Evolutionary conservation across 192 early-diverging fungal genomes (phyloP), one percentile per base, ranked within the genome.

Genomic region (Dispira parvispora): DNA sequence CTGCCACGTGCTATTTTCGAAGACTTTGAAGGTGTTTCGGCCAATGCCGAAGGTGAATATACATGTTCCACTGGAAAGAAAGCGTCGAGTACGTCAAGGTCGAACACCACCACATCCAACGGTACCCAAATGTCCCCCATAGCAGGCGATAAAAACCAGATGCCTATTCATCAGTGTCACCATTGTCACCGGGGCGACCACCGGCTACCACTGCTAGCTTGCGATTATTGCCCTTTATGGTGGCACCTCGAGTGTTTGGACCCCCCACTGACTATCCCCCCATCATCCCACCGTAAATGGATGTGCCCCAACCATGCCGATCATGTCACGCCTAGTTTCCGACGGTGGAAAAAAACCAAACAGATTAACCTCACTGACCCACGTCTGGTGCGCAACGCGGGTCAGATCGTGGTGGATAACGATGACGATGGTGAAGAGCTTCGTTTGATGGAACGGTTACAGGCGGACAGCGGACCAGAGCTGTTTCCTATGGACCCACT

Each of bases 191-290:
- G 50, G 20, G 20, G 26, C 26, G 50, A 26, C 50, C 21, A n/a
- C 26, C 20, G 21, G 21, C 18, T 62, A 46, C 67, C 69, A 55
- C 76, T 80, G 54, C 64, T 78, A 23, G 68, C 70, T 18, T 80
- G 79, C 56, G 77, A 78, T 49, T 72, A 75, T 52, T 80, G 79
- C 52, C 57, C 73, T 26, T 47, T 78, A 9, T 67, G 71, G 46
- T 80, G 79, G 79, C 79, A 80, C 46, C 49, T 80, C 45, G 79
- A 80, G 45, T 80, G 79, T 57, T 52, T 78, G 20, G 69, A 71
- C 13, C 79, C 75, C 11, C 75, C 79, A 6, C 63, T 78, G 73
- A 66, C 74, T 14, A 65, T 63, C 21, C 64, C 77, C 46, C 79
- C 79, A 10, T 71, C 70, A 26, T 61, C 38, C 3, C 49, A 67